Evolutionary conservation across 257 asterid species (phyloP).

Genomic region (Asclepias syriaca): DNA sequence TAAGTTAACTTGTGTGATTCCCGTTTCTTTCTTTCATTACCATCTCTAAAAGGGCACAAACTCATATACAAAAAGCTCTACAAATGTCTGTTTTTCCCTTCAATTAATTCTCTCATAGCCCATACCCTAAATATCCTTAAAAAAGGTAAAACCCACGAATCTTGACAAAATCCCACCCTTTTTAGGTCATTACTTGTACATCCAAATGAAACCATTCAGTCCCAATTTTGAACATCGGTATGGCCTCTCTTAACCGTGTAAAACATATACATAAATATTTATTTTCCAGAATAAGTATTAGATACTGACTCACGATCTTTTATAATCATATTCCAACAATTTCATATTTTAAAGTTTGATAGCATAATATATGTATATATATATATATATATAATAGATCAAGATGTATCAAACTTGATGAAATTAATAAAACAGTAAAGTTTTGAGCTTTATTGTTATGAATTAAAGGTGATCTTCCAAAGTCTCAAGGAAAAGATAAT

Average conservation of each 20-base stretch:
- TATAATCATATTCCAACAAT: no score
- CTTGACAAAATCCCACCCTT: neutral
- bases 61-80: no score
- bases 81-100: no score
- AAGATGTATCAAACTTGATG: constrained; percentile 17
- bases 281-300: no score
- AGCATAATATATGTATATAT: no score
- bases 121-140: no score
- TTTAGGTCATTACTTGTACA: neutral
- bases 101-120: no score
- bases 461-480: constrained; percentile 12
- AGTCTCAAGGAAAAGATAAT: constrained; percentile 13
- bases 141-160: neutral
- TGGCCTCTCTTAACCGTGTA: neutral
- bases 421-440: neutral
- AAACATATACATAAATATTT: no score
- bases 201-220: neutral
- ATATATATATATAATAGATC: neutral
- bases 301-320: no score
- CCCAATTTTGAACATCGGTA: neutral
- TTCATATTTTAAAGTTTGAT: neutral
- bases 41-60: no score
- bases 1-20: no score
- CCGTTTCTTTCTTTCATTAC: no score
- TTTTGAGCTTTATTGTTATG: constrained; percentile 1